A percentile compares a stretch with the other conserved stretches of the same genome.
These are phyloP conservation scores for Monilinia polystroma DNA, from an alignment of 2,329 filamentous ascomycete species.

Conservation along the genomic window DNA sequence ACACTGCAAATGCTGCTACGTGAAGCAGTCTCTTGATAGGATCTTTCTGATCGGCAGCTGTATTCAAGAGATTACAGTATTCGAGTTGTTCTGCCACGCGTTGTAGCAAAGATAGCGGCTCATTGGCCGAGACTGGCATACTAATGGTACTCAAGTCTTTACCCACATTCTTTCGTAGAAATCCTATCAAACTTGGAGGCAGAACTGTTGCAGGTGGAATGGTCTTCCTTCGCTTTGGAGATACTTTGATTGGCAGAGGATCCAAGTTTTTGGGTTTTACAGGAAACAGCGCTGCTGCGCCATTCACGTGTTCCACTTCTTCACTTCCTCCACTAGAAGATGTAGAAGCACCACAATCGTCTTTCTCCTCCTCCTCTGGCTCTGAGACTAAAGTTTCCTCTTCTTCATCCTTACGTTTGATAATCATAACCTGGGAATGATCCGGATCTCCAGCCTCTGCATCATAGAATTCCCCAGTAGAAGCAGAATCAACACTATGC, in stretches of 20 bases:
- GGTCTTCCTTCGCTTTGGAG: conserved; percentile 64
- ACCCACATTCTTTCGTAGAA: conserved; percentile 94
- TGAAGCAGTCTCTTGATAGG: conserved; percentile 72
- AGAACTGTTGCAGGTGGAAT: conserved; percentile 72
- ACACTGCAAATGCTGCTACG: conserved; percentile 87
- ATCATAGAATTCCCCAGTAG: conserved; percentile 92
- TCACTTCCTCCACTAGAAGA: conserved; percentile 59
- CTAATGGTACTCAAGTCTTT: conserved; percentile 96
- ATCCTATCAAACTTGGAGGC: conserved; percentile 89
- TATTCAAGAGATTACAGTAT: conserved; percentile 81
- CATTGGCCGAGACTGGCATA: conserved; percentile 96
- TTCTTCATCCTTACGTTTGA: conserved; percentile 70
- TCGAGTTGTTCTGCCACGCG: conserved; percentile 87
- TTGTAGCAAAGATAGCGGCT: conserved; percentile 85
- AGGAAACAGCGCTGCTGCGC: conserved; percentile 73
- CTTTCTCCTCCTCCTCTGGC: conserved; percentile 48
- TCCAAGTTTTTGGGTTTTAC: conserved; percentile 69
- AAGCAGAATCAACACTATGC: conserved; percentile 76
- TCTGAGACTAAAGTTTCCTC: conserved; percentile 56
- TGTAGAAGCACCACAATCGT: conserved; percentile 54
- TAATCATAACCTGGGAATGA: conserved; percentile 68
- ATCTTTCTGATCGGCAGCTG: conserved; percentile 62
- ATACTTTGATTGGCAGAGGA: conserved; percentile 70
- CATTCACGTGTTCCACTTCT: conserved; percentile 47
- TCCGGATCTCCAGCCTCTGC: conserved; percentile 66